Conservation (phyloP, 352 stramenopile species). For the Phytophthora europaea region DNA sequence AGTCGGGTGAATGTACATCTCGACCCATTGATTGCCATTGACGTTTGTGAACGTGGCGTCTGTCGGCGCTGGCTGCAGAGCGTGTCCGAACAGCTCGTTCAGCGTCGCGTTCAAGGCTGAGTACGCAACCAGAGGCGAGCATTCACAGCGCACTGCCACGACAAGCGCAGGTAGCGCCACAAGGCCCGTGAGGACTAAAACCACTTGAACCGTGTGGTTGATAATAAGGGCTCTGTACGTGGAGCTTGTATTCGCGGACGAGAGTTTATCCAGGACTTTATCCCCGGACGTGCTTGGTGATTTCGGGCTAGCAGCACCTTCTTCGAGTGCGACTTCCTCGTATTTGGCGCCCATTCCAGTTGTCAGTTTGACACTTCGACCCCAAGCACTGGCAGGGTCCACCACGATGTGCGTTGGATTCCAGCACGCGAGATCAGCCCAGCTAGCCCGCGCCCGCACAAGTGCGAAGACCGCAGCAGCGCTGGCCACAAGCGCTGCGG, state of each 20-base stretch:
- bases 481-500: conserved; percentile 13
- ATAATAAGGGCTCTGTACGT: neutral
- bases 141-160: conserved; percentile 11
- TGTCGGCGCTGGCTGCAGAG: conserved; percentile 14
- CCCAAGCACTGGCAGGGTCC: neutral
- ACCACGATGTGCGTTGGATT: conserved; percentile 1
- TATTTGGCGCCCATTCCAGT: conserved; percentile 1
- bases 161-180: conserved; percentile 9
- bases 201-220: neutral
- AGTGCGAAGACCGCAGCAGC: conserved; percentile 11
- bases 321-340: conserved; percentile 4
- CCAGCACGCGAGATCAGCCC: neutral
- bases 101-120: conserved; percentile 21
- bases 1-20: conserved; percentile 17
- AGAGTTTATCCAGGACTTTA: neutral
- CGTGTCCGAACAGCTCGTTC: conserved; percentile 24
- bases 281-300: neutral
- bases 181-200: conserved; percentile 1
- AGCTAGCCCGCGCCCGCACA: neutral
- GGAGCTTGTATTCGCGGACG: neutral
- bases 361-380: neutral
- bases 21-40: conserved; percentile 6
- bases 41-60: conserved; percentile 1
- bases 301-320: neutral
- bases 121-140: conserved; percentile 21